A percentile compares a stretch with the other conserved stretches of the same genome.
Evolutionary conservation across 176 grass and related monocot species (phyloP).

Genomic region (Triticum dicoccoides): DNA sequence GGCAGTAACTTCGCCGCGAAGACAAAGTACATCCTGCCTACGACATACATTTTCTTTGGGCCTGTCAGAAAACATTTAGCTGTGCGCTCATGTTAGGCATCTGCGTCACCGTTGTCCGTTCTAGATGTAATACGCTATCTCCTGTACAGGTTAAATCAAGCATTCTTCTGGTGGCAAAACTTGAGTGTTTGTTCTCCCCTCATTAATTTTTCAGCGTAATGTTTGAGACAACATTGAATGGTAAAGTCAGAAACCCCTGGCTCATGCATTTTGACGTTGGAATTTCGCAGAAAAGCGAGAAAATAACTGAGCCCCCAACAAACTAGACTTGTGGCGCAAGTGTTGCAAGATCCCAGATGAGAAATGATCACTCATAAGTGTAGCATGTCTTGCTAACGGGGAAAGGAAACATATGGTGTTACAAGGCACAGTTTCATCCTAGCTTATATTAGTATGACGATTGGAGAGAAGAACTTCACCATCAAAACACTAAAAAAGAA

Average conservation of each 20-base stretch:
- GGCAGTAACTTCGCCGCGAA: constrained; percentile 34
- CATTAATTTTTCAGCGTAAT: background rate
- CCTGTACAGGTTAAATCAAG: constrained; percentile 28
- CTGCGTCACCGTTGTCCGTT: background rate
- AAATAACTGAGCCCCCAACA: background rate
- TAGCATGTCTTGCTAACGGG: background rate
- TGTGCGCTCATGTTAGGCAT: constrained; percentile 4
- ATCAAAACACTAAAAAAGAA: background rate
- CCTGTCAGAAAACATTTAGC: background rate
- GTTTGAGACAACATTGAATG: background rate
- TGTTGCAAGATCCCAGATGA: background rate
- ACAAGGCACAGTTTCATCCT: constrained; percentile 1
- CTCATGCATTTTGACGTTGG: background rate
- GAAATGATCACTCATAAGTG: background rate
- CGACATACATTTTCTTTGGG: background rate
- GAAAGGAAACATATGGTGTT: background rate
- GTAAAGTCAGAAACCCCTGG: background rate
- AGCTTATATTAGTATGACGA: background rate
- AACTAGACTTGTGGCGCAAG: background rate
- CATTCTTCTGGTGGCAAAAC: background rate
- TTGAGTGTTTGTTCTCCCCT: background rate
- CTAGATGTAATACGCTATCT: background rate
- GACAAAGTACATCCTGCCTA: background rate
- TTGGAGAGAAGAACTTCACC: constrained; percentile 18
- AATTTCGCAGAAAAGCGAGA: background rate